These are phyloP conservation scores for Chimonanthus praecox DNA, from an alignment of 164 flowering plant species.

Conservation along the genomic window DNA sequence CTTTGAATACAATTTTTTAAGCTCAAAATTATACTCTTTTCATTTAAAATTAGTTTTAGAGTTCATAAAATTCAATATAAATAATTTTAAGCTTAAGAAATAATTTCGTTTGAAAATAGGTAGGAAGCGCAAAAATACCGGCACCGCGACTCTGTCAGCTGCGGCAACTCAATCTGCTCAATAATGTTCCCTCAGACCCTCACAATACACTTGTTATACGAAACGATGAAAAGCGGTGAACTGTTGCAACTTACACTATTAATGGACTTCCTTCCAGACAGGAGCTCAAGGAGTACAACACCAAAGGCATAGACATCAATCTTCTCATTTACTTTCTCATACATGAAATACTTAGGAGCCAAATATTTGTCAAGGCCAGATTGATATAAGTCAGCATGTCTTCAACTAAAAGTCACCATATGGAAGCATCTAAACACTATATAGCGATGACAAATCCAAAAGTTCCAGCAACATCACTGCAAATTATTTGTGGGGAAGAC, in stretches of 20 bases:
- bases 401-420: background rate
- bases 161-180: too few species aligned
- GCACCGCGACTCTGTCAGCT: too few species aligned
- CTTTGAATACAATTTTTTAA: too few species aligned
- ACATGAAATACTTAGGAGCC: slow-evolving; percentile 98
- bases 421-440: background rate
- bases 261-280: slow-evolving; percentile 92
- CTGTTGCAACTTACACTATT: slow-evolving; percentile 48
- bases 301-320: slow-evolving; percentile 94
- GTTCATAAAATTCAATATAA: too few species aligned
- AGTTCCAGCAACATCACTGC: slow-evolving; percentile 91
- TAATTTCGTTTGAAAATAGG: too few species aligned
- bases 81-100: too few species aligned
- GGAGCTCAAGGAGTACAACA: slow-evolving; percentile 94
- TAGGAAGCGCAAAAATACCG: too few species aligned
- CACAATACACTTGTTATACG: background rate
- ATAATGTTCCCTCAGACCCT: background rate
- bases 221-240: background rate
- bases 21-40: too few species aligned
- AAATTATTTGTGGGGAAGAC: slow-evolving; percentile 54
- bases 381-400: background rate
- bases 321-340: slow-evolving; percentile 81
- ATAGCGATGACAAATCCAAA: slow-evolving; percentile 59
- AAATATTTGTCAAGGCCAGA: slow-evolving; percentile 51
- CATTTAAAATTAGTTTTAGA: too few species aligned